phyloP scores from a whole-genome alignment of 192 early-diverging fungal genomes.

The Coemansia sp. region DNA sequence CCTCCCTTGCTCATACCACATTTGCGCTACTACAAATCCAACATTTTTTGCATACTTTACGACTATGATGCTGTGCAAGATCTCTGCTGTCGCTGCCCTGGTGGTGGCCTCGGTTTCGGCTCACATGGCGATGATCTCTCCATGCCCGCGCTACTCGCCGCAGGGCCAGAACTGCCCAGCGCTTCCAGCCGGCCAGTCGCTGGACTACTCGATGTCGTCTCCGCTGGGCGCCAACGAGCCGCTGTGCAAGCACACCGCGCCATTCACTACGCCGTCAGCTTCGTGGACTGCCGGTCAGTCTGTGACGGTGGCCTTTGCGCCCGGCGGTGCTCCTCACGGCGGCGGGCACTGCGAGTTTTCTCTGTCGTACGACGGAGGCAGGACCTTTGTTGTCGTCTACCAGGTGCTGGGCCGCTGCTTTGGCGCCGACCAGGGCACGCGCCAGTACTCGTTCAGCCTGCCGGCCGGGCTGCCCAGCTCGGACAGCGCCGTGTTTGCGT shows the following conservation, averaged over 20 bases:
- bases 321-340: constrained; percentile 33
- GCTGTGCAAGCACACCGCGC: constrained; percentile 33
- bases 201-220: constrained; percentile 52
- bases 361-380: constrained; percentile 50
- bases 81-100: constrained; percentile 21
- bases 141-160: constrained; percentile 46
- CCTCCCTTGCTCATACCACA: too few relatives aligned
- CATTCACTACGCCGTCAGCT: constrained; percentile 17
- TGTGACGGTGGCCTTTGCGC: constrained; percentile 23
- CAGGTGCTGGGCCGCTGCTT: constrained; percentile 14
- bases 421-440: background rate
- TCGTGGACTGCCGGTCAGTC: constrained; percentile 30
- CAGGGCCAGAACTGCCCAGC: constrained; percentile 27
- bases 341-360: constrained; percentile 60
- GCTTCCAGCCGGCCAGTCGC: constrained; percentile 34
- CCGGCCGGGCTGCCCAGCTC: constrained; percentile 45
- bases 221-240: constrained; percentile 37
- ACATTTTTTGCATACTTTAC: background rate
- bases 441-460: constrained; percentile 51
- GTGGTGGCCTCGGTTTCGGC: constrained; percentile 40
- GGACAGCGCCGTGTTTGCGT: constrained; percentile 57
- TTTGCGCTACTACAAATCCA: background rate
- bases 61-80: constrained; percentile 13
- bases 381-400: constrained; percentile 55
- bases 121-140: constrained; percentile 44